Percentiles rank a stretch among this genome's conserved stretches.
phyloP scores from a whole-genome alignment of 345 rosid species.

The Arabis alpina region DNA sequence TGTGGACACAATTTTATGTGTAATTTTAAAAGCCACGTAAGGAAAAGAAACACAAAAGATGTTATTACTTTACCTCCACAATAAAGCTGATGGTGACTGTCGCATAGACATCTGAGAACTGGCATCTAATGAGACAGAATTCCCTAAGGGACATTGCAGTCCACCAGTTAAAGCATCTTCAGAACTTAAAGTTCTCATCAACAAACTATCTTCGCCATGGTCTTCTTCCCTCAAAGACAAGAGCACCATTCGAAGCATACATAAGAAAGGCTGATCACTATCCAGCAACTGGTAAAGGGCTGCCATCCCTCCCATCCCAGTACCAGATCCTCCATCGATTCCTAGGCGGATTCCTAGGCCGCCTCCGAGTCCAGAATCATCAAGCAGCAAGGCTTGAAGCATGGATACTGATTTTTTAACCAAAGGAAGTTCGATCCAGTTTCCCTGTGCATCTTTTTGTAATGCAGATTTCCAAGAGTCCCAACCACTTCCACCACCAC shows the following conservation, averaged over 20 bases:
- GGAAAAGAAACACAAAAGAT: conserved; percentile 9
- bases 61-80: conserved; percentile 77
- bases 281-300: conserved; percentile 89
- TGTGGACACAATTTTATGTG: neutral
- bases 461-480: conserved; percentile 78
- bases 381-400: conserved; percentile 93
- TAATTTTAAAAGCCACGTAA: conserved; percentile 2
- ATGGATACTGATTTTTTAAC: conserved; percentile 90
- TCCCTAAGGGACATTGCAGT: conserved; percentile 48
- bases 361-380: conserved; percentile 97
- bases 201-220: conserved; percentile 69
- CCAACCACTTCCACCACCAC: conserved; percentile 97
- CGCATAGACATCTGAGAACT: conserved; percentile 56
- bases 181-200: conserved; percentile 60
- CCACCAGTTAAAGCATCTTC: conserved; percentile 60
- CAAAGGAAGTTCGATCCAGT: conserved; percentile 92
- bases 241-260: conserved; percentile 98
- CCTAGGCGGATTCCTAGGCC: conserved; percentile 97
- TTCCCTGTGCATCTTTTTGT: conserved; percentile 88
- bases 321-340: conserved; percentile 94
- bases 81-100: conserved; percentile 80
- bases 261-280: conserved; percentile 96
- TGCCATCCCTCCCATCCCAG: conserved; percentile 99
- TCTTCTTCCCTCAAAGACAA: conserved; percentile 97
- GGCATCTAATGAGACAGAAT: conserved; percentile 45